These are phyloP conservation scores for Stylosanthes scabra DNA, from an alignment of 331 rosid genomes.

Conservation along the genomic window DNA sequence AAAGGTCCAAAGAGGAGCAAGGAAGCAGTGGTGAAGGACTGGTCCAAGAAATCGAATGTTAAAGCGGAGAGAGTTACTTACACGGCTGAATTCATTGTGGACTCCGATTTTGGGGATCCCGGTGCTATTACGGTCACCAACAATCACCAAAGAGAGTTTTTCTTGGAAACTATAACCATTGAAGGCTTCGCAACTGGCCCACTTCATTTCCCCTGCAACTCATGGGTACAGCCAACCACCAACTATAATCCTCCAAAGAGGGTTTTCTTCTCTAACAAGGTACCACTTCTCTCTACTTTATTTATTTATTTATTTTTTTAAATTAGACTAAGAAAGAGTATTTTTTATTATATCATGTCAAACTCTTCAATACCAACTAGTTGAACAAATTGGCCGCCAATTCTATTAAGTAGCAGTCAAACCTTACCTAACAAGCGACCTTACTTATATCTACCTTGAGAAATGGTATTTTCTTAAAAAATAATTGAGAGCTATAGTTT, in stretches of 20 bases:
- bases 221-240: constrained; percentile 76
- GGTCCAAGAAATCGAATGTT: constrained; percentile 73
- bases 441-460: neutral
- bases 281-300: neutral
- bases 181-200: constrained; percentile 83
- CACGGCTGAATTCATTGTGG: constrained; percentile 75
- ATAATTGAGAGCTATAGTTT: neutral
- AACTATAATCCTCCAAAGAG: constrained; percentile 70
- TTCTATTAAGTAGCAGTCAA: neutral
- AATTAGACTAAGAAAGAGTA: no score
- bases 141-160: constrained; percentile 81
- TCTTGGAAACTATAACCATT: constrained; percentile 70
- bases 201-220: constrained; percentile 83
- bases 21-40: constrained; percentile 66
- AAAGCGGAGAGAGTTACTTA: constrained; percentile 72
- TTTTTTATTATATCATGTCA: neutral
- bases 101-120: constrained; percentile 74
- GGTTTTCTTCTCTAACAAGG: constrained; percentile 75
- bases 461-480: no score
- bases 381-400: neutral
- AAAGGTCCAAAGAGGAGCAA: constrained; percentile 74
- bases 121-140: constrained; percentile 83
- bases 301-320: no score
- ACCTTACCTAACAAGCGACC: neutral
- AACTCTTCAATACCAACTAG: constrained; percentile 26